A percentile compares a stretch with the other conserved stretches of the same genome.
Evolutionary conservation across 1,139 yeast species (phyloP).

Genomic region (Blastobotrys indianensis): DNA sequence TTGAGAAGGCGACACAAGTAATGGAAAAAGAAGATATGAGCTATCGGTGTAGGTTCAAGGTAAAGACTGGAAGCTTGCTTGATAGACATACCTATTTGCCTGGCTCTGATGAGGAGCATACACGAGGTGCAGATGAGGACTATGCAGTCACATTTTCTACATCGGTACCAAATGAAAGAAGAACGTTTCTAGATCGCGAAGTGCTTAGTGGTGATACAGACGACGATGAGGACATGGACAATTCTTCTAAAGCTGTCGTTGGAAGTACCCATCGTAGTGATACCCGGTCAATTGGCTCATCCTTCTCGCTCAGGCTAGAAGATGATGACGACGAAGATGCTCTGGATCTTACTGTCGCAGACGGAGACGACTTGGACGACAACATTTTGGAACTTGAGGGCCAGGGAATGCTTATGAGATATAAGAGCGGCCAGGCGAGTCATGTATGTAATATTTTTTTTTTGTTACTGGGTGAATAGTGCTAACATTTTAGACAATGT

Average conservation of each 20-base stretch:
- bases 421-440: constrained; percentile 54
- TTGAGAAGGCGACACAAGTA: constrained; percentile 60
- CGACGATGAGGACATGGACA: constrained; percentile 7
- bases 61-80: constrained; percentile 22
- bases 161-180: constrained; percentile 5
- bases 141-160: constrained; percentile 1
- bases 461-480: neutral
- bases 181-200: too few species aligned
- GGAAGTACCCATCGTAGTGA: constrained; percentile 7
- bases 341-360: too few species aligned
- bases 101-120: neutral
- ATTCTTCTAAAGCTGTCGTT: constrained; percentile 10
- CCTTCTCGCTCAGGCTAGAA: constrained; percentile 12
- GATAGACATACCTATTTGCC: neutral
- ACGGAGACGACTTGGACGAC: too few species aligned
- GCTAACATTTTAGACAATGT: constrained; percentile 49
- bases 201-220: neutral
- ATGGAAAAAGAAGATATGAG: constrained; percentile 73
- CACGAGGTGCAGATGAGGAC: too few species aligned
- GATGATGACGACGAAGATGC: constrained; percentile 11
- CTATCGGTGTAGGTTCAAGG: constrained; percentile 67
- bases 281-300: constrained; percentile 12
- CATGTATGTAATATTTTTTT: constrained; percentile 37
- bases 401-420: constrained; percentile 88
- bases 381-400: constrained; percentile 65